Evolutionary conservation across 176 grass and related monocot species (phyloP), one percentile per base, ranked within the genome.

Genomic region (Phyllostachys edulis): DNA sequence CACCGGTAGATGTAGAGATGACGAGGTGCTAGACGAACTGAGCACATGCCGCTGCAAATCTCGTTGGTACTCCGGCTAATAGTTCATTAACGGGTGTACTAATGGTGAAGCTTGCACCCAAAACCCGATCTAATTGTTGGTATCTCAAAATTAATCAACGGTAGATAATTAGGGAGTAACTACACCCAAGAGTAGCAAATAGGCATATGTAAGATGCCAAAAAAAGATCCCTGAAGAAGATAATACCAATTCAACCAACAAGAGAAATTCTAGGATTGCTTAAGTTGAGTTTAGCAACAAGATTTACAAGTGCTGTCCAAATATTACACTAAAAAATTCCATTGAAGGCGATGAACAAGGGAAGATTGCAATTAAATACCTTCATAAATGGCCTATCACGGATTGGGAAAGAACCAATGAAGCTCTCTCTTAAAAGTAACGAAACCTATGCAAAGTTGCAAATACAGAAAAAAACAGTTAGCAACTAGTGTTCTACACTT

Each of bases 361-460:
- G 32, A 62, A 68, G 0, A 73, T 29, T 24, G 14, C 34, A 67
- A 75, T 51, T 84, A 34, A 55, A 39, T 96, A 99, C 97, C 97
- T 99, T 96, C 97, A 99, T 99, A 76, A 94, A 99, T 40, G 91
- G 78, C 75, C 91, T 94, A 50, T 96, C 93, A 2, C 91, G 86
- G 63, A 57, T 47, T 1, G 90, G 91, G 69, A 96, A 99, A 72
- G 93, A 99, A 89, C 92, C 93, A 34, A 99, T 86, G 83, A 96
- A 99, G 86, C 97, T 99, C 70, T 99, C 93, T 82, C 71, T 96
- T 60, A 99, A 82, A 90, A 99, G 79, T 86, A 99, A 96, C 11
- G 97, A 96, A 94, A 99, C 93, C 97, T 99, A 78, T 44, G 62
- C 27, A 34, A 64, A 64, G 26, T 34, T 64, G 27, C 38, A 89